Base-by-base conservation (phyloP, 1,284 basidiomycete species). In the Pholiota adiposa region DNA sequence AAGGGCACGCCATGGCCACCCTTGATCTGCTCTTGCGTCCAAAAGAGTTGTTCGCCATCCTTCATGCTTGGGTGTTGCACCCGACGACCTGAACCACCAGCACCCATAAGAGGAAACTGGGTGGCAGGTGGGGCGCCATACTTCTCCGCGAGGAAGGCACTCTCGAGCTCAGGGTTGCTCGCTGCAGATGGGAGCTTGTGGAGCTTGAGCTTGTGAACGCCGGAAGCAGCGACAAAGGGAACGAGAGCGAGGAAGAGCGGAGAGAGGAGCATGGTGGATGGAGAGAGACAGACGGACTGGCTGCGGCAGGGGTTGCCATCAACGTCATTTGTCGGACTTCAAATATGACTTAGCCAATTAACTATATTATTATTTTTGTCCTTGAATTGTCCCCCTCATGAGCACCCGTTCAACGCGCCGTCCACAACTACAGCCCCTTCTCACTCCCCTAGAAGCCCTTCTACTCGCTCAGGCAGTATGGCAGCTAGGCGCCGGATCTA, bases 1-100 rank as follows among this genome's bases (percentile, higher is more conserved):
- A 99, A 83, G 61, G 97, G 97, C 49, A 98, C 93, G 53, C 80
- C 79, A 76, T 99, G 97, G 40, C 94, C 95, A 59, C 88, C 91
- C 63, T 90, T 86, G 64, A 84, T 72, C 66, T 90, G 83, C 57
- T 90, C 86, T 77, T 96, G 94, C 2, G 92, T 93, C 91, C 92
- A 94, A 76, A 85, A 88, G 60, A 90, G 82, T 56, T 87, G 83
- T 54, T 90, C 86, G 53, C 82, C 87, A 57, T 86, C 80, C 60
- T 83, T 69, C 57, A 71, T 70, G 34, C 77, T 72, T 38, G 80
- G 81, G 40, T 72, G 77, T 41, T 73, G 74, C 58, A 92, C 72
- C 65, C 85, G 84, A 70, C 92, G 86, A 62, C 90, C 89, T 58
- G 83, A 75, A 67, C 89, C 92, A 67, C 89, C 92, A 65, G 84